Percentiles rank a stretch among this genome's conserved stretches.
Conservation (phyloP, 352 stramenopile species). For the Plasmopara viticola region DNA sequence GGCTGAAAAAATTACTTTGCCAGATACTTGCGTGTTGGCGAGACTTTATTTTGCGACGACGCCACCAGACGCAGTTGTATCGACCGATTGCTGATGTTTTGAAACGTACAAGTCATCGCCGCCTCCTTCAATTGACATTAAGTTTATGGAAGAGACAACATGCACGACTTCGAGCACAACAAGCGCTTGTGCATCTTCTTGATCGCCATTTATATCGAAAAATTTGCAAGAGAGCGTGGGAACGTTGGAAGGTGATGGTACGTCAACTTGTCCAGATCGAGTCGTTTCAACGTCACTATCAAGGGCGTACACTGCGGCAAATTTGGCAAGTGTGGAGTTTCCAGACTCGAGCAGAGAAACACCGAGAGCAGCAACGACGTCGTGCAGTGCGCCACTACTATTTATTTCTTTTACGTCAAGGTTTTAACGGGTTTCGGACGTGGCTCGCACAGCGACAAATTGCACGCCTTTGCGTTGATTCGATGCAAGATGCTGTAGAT, state of each 20-base stretch:
- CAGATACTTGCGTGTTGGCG: slow-evolving; percentile 12
- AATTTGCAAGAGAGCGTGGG: slow-evolving; percentile 18
- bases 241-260: slow-evolving; percentile 12
- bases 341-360: slow-evolving; percentile 12
- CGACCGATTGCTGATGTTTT: slow-evolving; percentile 7
- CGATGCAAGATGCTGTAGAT: slow-evolving; percentile 17
- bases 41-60: slow-evolving; percentile 9
- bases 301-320: slow-evolving; percentile 10
- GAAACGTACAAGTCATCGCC: slow-evolving; percentile 4
- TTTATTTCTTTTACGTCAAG: slow-evolving; percentile 15
- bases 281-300: slow-evolving; percentile 6
- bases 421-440: slow-evolving; percentile 13
- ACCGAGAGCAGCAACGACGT: slow-evolving; percentile 19
- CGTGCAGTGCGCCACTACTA: slow-evolving; percentile 27
- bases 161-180: slow-evolving; percentile 1
- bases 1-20: slow-evolving; percentile 13
- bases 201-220: slow-evolving; percentile 23
- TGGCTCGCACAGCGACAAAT: slow-evolving; percentile 7
- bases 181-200: slow-evolving; percentile 12
- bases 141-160: slow-evolving; percentile 12
- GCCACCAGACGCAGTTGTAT: slow-evolving; percentile 9
- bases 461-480: slow-evolving; percentile 9
- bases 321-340: slow-evolving; percentile 23
- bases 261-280: slow-evolving; percentile 11
- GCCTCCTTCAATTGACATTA: slow-evolving; percentile 14